phyloP scores from a whole-genome alignment of 768 basidiomycete species.

The Leccinum variicolor region DNA sequence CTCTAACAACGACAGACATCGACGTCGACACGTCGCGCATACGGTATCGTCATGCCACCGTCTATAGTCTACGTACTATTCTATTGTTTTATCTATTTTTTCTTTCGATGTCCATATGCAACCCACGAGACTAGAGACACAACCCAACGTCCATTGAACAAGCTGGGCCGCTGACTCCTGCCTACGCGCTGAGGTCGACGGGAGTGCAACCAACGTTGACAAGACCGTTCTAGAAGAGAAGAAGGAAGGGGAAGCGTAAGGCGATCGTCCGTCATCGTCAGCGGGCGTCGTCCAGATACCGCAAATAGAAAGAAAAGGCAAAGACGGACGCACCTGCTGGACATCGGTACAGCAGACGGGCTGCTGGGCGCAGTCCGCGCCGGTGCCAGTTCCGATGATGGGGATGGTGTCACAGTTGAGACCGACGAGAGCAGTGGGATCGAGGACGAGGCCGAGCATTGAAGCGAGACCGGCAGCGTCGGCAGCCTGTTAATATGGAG shows the following conservation, averaged over 20 bases:
- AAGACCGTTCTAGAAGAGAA: conserved; percentile 1
- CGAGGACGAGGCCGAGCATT: background rate
- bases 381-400: background rate
- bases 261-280: background rate
- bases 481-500: background rate
- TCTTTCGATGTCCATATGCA: background rate
- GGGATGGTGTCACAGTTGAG: background rate
- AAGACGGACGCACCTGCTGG: background rate
- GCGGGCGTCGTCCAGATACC: background rate
- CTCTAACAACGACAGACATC: background rate
- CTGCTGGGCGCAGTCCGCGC: background rate
- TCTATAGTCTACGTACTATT: background rate
- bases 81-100: background rate
- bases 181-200: conserved; percentile 1
- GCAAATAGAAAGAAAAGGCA: background rate
- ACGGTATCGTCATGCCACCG: too few species aligned
- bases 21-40: background rate
- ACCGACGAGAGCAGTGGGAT: background rate
- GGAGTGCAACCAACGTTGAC: conserved; percentile 7
- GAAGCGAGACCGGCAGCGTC: rapidly evolving
- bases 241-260: too few species aligned
- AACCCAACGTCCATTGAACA: too few species aligned
- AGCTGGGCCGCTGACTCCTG: background rate
- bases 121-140: background rate
- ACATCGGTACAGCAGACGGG: conserved; percentile 10